Evolutionary conservation across 345 rosid genomes (phyloP), one percentile per base, ranked within the genome.

Genomic region (Eucalyptus urophylla): DNA sequence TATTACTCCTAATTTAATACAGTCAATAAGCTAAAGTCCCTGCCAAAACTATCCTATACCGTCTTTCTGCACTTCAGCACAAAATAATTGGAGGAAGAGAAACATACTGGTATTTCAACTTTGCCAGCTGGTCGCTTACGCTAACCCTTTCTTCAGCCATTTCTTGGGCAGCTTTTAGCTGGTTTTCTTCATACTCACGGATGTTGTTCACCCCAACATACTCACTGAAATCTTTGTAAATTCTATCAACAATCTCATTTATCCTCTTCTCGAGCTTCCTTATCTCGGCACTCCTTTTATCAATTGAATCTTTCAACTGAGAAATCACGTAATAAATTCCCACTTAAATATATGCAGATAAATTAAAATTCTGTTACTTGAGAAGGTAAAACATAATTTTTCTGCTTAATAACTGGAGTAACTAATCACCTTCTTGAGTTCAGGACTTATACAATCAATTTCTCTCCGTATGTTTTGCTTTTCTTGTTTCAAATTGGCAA

Each of bases 31-130:
- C 49, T 45, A 53, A 76, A 88, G 22, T 58, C 40, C 24, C 14
- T 31, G 7, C 43, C 49, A 49, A 49, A 69, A 62, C 45, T 22
- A 86, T 53, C 45, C 87, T 31, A 58, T 33, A 50, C 14, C 6
- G 5, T 87, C 58, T 56, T 53, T 87, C 45, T 54, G 87, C 54
- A 60, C 44, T 50, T 90, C 60, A 49, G 17, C 29, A 21, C 51
- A 86, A 50, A 87, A 49, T 40, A 45, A 86, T 58, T 60, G 87
- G 44, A 86, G 22, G 45, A 86, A 49, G 16, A 58, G 87, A 92
- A 90, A 94, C 99, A 87, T 97, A 98, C 99, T 98, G 99, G 93
- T 97, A 97, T 89, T 97, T 97, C 93, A 96, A 92, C 95, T 97
- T 97, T 31, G 99, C 94, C 83, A 98, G 94, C 96, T 97, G 99